A percentile compares a stretch with the other conserved stretches of the same genome.
Conservation (phyloP, 2,329 filamentous ascomycete species). For the Corniculantispora saksenae region DNA sequence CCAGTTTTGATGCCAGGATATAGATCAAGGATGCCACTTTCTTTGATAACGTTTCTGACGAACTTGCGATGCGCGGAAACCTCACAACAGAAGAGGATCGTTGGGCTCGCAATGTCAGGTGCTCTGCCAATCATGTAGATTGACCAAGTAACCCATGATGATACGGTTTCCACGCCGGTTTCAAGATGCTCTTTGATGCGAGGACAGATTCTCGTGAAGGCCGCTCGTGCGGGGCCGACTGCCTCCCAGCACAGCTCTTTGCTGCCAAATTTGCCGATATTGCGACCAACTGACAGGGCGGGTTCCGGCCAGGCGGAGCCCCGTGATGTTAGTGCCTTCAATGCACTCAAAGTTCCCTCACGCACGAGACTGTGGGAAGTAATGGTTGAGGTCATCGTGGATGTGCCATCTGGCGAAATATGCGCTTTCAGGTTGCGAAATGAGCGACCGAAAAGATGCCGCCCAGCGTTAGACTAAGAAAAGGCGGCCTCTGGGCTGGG, state of each 20-base stretch:
- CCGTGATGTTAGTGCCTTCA: neutral
- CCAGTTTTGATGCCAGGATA: constrained; percentile 1
- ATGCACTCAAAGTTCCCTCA: neutral
- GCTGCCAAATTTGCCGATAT: neutral
- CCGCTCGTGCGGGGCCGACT: neutral
- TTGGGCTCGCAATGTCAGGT: neutral
- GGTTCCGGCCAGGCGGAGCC: neutral
- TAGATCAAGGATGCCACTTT: neutral
- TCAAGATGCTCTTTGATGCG: constrained; percentile 5
- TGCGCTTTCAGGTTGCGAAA: neutral
- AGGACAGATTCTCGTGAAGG: neutral
- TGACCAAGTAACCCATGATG: constrained; percentile 2
- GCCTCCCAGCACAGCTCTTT: constrained; percentile 4
- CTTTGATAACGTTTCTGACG: neutral
- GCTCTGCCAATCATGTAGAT: neutral
- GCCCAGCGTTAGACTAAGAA: neutral
- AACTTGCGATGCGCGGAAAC: neutral
- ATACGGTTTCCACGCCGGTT: neutral
- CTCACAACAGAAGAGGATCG: neutral
- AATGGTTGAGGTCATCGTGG: neutral
- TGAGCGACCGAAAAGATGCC: neutral
- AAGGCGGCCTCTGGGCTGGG: neutral
- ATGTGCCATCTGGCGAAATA: neutral
- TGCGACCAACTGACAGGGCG: neutral
- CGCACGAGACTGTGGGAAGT: neutral